phyloP scores from a whole-genome alignment of 176 grass and related monocot species.

The Thalia dealbata region DNA sequence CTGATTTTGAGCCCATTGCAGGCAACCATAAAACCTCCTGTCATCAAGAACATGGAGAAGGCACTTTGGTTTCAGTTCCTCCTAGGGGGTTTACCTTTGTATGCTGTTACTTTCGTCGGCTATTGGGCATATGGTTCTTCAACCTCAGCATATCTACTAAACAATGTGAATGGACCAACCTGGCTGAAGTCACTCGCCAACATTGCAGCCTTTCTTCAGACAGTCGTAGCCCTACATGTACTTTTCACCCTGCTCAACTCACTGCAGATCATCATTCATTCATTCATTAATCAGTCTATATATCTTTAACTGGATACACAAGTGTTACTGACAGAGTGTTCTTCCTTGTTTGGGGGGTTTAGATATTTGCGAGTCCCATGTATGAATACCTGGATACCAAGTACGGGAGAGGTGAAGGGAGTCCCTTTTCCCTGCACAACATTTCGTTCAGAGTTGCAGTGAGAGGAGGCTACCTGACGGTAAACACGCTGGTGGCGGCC shows the following conservation, averaged over 20 bases:
- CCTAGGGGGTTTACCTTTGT: constrained; percentile 54
- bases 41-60: constrained; percentile 91
- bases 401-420: constrained; percentile 53
- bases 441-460: constrained; percentile 57
- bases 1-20: constrained; percentile 20
- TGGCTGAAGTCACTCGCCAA: constrained; percentile 74
- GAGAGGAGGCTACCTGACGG: constrained; percentile 68
- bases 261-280: neutral
- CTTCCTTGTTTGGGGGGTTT: constrained; percentile 4
- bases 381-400: constrained; percentile 88
- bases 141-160: constrained; percentile 73
- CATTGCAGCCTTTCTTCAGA: constrained; percentile 69
- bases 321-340: neutral
- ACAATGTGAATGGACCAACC: constrained; percentile 53
- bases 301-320: too few relatives aligned
- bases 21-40: constrained; percentile 81
- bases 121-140: constrained; percentile 94
- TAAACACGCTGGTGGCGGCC: constrained; percentile 83
- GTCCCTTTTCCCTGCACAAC: constrained; percentile 62
- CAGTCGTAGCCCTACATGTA: constrained; percentile 78
- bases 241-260: neutral
- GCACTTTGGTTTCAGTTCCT: constrained; percentile 93
- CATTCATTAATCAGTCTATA: too few relatives aligned
- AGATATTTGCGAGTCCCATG: constrained; percentile 99
- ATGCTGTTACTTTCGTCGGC: constrained; percentile 74